phyloP scores from a whole-genome alignment of 371 early-diverging fungal genomes.

The Haplosporangium sp. region DNA sequence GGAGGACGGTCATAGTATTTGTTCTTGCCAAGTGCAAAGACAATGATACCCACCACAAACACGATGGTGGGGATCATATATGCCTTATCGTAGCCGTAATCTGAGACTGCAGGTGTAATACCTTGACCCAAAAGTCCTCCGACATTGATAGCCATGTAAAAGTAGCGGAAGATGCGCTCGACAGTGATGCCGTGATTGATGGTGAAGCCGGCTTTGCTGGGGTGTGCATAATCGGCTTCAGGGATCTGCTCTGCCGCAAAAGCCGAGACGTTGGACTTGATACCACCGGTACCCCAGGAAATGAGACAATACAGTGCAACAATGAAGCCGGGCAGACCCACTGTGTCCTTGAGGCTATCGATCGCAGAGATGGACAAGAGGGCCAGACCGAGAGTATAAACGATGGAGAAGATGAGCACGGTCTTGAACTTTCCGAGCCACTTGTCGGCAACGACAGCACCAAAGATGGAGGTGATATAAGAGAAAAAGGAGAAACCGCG shows the following conservation, averaged over 20 bases:
- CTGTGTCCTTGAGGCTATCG: slow-evolving; percentile 60
- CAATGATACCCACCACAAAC: slow-evolving; percentile 70
- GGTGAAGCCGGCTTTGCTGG: slow-evolving; percentile 57
- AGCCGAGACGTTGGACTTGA: slow-evolving; percentile 82
- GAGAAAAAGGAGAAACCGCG: slow-evolving; percentile 86
- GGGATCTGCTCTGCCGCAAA: slow-evolving; percentile 80
- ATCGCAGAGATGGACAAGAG: slow-evolving; percentile 74
- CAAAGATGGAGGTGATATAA: slow-evolving; percentile 83
- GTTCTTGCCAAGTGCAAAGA: slow-evolving; percentile 69
- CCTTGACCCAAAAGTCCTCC: slow-evolving; percentile 77
- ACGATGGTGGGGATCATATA: slow-evolving; percentile 77
- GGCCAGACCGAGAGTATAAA: slow-evolving; percentile 77
- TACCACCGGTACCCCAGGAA: slow-evolving; percentile 90
- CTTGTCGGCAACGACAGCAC: slow-evolving; percentile 85
- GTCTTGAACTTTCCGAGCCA: slow-evolving; percentile 86
- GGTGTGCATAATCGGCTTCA: slow-evolving; percentile 41
- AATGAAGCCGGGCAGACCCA: slow-evolving; percentile 74
- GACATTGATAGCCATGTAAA: slow-evolving; percentile 88
- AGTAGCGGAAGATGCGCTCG: slow-evolving; percentile 72
- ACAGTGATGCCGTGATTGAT: slow-evolving; percentile 62
- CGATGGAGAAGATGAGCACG: slow-evolving; percentile 71
- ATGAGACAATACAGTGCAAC: slow-evolving; percentile 76
- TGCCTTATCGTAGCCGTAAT: slow-evolving; percentile 65
- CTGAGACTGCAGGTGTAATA: slow-evolving; percentile 65
- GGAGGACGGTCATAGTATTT: slow-evolving; percentile 71